Evolutionary conservation across 805 yeast species (phyloP), one percentile per base, ranked within the genome.

Genomic region (Metahyphopichia silvanorum): DNA sequence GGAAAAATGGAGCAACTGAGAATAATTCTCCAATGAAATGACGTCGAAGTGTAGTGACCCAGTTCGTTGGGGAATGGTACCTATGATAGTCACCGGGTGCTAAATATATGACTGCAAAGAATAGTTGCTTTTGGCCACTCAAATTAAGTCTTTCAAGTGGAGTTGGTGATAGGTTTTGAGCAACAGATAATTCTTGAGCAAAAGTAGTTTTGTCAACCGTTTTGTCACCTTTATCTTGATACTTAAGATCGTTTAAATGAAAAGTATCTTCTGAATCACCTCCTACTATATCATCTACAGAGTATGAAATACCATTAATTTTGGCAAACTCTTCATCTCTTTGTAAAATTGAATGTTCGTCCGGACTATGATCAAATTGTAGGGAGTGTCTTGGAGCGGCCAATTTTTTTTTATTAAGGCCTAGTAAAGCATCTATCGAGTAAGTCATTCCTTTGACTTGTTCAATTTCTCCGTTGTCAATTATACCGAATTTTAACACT

Each of bases 81-180:
- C 95, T 82, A 60, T 93, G 99, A 60, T 93, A 93, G 56, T 93
- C 98, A 24, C 99, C 99, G 0, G 99, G 99, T 0, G 98, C 96
- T 33, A 93, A 69, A 55, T 93, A 93, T 13, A 93, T 86, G 13
- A 93, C 99, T 1, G 96, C 82, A 57, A 82, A 93, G 51, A 72
- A 91, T 35, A 93, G 66, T 45, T 78, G 75, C 33, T 78, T 83
- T 25, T 74, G 72, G 9, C 35, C 42, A 39, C 57, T 49, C 6
- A 42, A 37, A 15, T 56, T 47, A 15, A 66, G 55, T 21, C 56
- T 45, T 39, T 57, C 62, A 14, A 49, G 29, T 16, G 59, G 50
- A 23, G 58, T 44, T 5, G 68, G 63, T 6, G 60, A 53, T 32
- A 72, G 54, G 47, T 66, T 55, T 55, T 65, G 55, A 28, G 71